Conservation (phyloP, 768 basidiomycete genomes). For the Pisolithus microcarpus region DNA sequence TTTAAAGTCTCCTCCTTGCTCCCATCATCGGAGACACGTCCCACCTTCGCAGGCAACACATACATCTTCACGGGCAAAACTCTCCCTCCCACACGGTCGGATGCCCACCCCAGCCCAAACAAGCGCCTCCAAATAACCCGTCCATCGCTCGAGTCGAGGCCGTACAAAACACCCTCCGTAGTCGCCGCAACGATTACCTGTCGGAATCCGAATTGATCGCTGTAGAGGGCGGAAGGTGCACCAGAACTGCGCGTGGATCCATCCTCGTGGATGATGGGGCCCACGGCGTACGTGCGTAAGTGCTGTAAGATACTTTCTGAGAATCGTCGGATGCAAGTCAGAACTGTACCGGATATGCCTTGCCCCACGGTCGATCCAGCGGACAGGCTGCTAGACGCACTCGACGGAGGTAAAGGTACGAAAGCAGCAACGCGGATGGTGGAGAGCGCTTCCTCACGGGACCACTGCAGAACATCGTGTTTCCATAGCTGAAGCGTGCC, state of each 20-base stretch:
- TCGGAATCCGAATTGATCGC: conserved; percentile 82
- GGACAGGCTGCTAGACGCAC: neutral
- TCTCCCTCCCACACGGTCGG: conserved; percentile 42
- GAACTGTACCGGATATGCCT: neutral
- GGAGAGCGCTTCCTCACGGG: conserved; percentile 73
- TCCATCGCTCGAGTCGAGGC: conserved; percentile 74
- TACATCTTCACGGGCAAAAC: conserved; percentile 59
- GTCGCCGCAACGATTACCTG: conserved; percentile 76
- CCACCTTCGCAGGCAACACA: conserved; percentile 28
- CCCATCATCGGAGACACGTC: conserved; percentile 4
- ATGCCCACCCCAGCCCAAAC: conserved; percentile 66
- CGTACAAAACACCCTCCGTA: conserved; percentile 67
- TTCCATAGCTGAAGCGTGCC: conserved; percentile 75
- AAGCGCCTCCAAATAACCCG: conserved; percentile 73
- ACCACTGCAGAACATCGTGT: conserved; percentile 56
- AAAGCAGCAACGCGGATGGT: conserved; percentile 58
- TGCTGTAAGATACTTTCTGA: conserved; percentile 11
- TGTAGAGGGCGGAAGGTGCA: conserved; percentile 35
- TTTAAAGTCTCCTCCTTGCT: conserved; percentile 32
- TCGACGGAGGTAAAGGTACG: conserved; percentile 67
- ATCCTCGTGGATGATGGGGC: conserved; percentile 13
- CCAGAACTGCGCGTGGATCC: conserved; percentile 11
- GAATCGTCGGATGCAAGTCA: neutral
- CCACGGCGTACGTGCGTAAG: conserved; percentile 24
- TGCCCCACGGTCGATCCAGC: neutral